These are phyloP conservation scores for Typha latifolia DNA, from an alignment of 176 grass and related monocot genomes.

Conservation along the genomic window DNA sequence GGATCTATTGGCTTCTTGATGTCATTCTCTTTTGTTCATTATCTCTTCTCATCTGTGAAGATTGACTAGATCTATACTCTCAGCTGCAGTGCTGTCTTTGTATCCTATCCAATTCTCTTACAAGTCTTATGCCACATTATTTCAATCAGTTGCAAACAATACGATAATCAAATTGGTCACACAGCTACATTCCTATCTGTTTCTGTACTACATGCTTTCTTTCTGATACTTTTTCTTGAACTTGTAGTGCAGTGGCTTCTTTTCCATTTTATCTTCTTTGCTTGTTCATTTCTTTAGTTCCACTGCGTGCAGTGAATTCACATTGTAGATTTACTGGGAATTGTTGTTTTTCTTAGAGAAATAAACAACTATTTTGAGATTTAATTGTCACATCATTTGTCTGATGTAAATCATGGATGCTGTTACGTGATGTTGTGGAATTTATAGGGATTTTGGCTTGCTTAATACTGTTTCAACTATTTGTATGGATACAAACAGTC, in stretches of 20 bases:
- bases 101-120: not conserved
- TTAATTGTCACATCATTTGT: too few relatives aligned
- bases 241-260: not conserved
- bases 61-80: constrained; percentile 46
- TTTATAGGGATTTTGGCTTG: too few relatives aligned
- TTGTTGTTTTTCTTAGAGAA: not conserved
- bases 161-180: not conserved
- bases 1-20: constrained; percentile 73
- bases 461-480: too few relatives aligned
- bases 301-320: too few relatives aligned
- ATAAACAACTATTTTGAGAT: not conserved
- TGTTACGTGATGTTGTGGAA: too few relatives aligned
- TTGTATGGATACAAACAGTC: too few relatives aligned
- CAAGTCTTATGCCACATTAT: not conserved
- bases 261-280: too few relatives aligned
- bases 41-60: constrained; percentile 89
- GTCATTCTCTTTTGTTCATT: constrained; percentile 84
- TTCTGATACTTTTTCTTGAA: not conserved
- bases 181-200: not conserved
- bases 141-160: not conserved
- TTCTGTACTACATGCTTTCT: not conserved
- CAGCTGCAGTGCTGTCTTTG: not conserved
- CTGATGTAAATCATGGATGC: not conserved
- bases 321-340: not conserved
- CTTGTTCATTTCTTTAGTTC: too few relatives aligned